Evolutionary conservation across 2,329 filamentous ascomycete genomes (phyloP).

Genomic region (Stemphylium lycopersici): DNA sequence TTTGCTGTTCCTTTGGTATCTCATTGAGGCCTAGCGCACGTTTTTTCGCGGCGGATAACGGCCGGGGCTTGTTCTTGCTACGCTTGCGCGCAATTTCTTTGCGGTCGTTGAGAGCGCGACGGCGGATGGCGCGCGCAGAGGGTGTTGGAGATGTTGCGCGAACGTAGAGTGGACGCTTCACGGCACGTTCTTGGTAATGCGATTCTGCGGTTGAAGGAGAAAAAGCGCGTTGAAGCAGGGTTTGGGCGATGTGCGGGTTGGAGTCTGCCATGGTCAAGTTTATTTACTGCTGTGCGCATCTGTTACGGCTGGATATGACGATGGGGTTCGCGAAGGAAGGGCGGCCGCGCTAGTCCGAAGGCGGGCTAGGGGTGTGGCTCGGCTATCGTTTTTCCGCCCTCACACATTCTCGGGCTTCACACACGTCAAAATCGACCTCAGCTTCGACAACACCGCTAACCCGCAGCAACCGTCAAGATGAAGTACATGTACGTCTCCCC

Average conservation of each 20-base stretch:
- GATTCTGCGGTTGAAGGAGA: slow-evolving; percentile 71
- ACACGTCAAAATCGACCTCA: slow-evolving; percentile 17
- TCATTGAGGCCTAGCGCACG: slow-evolving; percentile 75
- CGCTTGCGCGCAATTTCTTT: slow-evolving; percentile 37
- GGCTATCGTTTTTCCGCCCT: slow-evolving; percentile 24
- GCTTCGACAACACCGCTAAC: slow-evolving; percentile 41
- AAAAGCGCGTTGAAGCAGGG: slow-evolving; percentile 78
- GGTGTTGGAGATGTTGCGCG: slow-evolving; percentile 73
- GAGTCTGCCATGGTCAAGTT: slow-evolving; percentile 23
- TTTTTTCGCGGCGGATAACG: slow-evolving; percentile 80
- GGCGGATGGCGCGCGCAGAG: slow-evolving; percentile 46
- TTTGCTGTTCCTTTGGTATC: slow-evolving; percentile 70
- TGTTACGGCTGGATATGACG: slow-evolving; percentile 2
- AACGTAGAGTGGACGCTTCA: slow-evolving; percentile 80
- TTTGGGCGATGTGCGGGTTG: slow-evolving; percentile 47
- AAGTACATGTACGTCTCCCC: slow-evolving; percentile 76
- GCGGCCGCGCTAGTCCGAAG: slow-evolving; percentile 10
- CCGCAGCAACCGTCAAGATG: slow-evolving; percentile 72
- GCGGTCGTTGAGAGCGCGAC: slow-evolving; percentile 60
- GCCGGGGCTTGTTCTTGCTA: slow-evolving; percentile 62
- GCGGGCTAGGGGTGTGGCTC: slow-evolving; percentile 18
- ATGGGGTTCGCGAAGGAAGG: slow-evolving; percentile 2
- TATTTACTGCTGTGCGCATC: not conserved
- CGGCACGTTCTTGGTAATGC: slow-evolving; percentile 82
- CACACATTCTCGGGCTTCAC: slow-evolving; percentile 14